Percentiles rank a stretch among this genome's conserved stretches.
Conservation (phyloP, 306 rosid species). For the Benincasa hispida region DNA sequence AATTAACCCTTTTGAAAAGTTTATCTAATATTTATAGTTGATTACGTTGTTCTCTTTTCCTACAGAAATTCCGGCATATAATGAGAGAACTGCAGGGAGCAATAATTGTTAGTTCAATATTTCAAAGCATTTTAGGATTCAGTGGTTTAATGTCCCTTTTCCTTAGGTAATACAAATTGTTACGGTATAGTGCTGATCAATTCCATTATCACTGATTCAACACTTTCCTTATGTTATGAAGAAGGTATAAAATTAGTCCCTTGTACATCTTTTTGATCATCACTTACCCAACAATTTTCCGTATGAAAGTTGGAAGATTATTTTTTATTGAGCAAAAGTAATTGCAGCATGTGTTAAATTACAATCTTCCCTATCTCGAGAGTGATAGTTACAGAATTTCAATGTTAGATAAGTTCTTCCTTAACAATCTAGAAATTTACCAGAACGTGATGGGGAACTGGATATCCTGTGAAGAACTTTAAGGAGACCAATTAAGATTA, state of each 20-base stretch:
- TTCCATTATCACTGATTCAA: not conserved
- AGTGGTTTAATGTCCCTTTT: slow-evolving; percentile 80
- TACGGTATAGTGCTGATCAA: not conserved
- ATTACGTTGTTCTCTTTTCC: not conserved
- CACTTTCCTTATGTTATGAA: not conserved
- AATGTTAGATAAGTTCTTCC: not conserved
- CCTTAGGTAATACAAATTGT: slow-evolving; percentile 44
- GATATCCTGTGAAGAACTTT: not conserved
- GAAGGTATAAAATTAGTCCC: not conserved
- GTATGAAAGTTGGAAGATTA: not conserved
- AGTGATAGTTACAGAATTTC: not conserved
- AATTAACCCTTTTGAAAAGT: not conserved
- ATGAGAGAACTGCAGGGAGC: slow-evolving; percentile 99
- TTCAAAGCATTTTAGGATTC: slow-evolving; percentile 76
- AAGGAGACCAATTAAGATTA: not conserved
- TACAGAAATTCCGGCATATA: slow-evolving; percentile 89
- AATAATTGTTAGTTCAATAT: slow-evolving; percentile 72
- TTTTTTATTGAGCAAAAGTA: not conserved
- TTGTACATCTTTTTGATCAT: not conserved
- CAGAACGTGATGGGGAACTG: not conserved
- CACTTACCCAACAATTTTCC: not conserved
- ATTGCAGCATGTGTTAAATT: not conserved
- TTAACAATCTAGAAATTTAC: not conserved
- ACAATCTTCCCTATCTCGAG: not conserved
- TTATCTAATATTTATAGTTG: not conserved